Evolutionary conservation across 148 eudicot species (phyloP).

Genomic region (Polygonum maritimum): DNA sequence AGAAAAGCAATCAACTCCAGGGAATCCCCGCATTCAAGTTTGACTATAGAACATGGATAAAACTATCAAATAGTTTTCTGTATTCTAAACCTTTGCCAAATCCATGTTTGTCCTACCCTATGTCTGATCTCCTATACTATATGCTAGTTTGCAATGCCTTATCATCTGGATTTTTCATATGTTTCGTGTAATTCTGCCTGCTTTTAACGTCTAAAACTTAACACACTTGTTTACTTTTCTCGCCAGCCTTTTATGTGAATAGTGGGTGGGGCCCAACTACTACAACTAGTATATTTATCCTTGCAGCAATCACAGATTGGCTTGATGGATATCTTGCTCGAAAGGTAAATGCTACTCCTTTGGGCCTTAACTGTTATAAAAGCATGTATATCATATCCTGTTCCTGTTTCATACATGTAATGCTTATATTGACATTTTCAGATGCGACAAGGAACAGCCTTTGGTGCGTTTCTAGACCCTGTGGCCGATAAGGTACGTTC

Average conservation of each 20-base stretch:
- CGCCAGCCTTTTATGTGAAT: slow-evolving; percentile 67
- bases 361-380: neutral
- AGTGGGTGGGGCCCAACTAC: slow-evolving; percentile 78
- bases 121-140: neutral
- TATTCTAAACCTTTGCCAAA: neutral
- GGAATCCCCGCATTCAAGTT: neutral
- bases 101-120: neutral
- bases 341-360: slow-evolving; percentile 34
- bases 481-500: slow-evolving; percentile 89
- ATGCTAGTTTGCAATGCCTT: neutral
- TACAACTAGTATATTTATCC: slow-evolving; percentile 75
- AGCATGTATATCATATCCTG: neutral
- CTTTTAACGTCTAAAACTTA: neutral
- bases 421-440: slow-evolving; percentile 20
- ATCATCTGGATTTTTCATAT: neutral
- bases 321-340: slow-evolving; percentile 98
- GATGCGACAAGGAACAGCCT: slow-evolving; percentile 79
- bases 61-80: neutral
- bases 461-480: slow-evolving; percentile 98
- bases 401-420: neutral
- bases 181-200: neutral
- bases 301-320: slow-evolving; percentile 97
- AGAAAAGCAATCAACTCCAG: too few species aligned
- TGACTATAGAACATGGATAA: neutral
- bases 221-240: neutral